Evolutionary conservation across 306 rosid species (phyloP).

Genomic region (Quercus engelmannii): DNA sequence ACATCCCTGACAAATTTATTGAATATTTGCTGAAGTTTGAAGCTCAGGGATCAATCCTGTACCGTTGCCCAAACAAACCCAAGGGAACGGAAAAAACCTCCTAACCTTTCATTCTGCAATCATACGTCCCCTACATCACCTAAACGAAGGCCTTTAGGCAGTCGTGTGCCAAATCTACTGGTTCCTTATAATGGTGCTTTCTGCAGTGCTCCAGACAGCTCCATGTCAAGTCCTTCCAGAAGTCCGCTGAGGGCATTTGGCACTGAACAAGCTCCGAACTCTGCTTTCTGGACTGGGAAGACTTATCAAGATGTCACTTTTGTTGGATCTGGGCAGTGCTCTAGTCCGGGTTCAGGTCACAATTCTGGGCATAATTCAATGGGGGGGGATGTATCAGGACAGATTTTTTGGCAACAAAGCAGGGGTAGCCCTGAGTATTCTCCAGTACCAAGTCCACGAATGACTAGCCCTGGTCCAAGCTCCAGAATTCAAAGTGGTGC

Average conservation of each 20-base stretch:
- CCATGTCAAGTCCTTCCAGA: slow-evolving; percentile 73
- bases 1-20: slow-evolving; percentile 36
- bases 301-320: slow-evolving; percentile 46
- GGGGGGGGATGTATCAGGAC: slow-evolving; percentile 96
- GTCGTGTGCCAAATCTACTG: slow-evolving; percentile 82
- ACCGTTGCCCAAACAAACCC: slow-evolving; percentile 42
- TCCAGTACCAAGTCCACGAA: slow-evolving; percentile 60
- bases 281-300: slow-evolving; percentile 56
- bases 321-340: slow-evolving; percentile 88
- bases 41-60: slow-evolving; percentile 67
- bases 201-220: slow-evolving; percentile 90
- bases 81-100: slow-evolving; percentile 56
- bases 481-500: slow-evolving; percentile 99
- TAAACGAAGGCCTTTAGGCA: slow-evolving; percentile 72
- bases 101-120: slow-evolving; percentile 47
- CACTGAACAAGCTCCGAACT: slow-evolving; percentile 50
- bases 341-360: slow-evolving; percentile 98
- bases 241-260: slow-evolving; percentile 60
- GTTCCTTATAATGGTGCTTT: slow-evolving; percentile 80
- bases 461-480: slow-evolving; percentile 84
- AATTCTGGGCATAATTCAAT: slow-evolving; percentile 98
- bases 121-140: slow-evolving; percentile 58
- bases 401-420: slow-evolving; percentile 59
- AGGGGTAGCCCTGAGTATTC: slow-evolving; percentile 72
- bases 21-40: slow-evolving; percentile 47